Conservation (phyloP, 192 early-diverging fungal genomes). For the Mortierella alpina region DNA sequence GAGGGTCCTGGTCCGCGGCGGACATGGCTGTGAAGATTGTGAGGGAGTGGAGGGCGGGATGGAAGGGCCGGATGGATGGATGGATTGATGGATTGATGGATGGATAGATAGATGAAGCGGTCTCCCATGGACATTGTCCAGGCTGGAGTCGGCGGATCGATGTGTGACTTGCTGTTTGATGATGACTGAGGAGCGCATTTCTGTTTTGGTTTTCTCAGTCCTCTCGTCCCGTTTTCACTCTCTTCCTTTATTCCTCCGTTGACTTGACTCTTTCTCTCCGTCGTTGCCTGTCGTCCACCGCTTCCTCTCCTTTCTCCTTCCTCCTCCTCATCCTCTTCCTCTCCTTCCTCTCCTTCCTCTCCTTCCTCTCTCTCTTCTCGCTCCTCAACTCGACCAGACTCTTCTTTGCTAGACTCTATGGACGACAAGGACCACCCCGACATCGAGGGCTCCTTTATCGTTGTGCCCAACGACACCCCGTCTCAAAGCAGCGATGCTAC, state of each 20-base stretch:
- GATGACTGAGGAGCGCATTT: too few species aligned
- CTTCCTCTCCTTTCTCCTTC: not conserved
- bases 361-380: not conserved
- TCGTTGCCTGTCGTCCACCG: not conserved
- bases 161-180: too few species aligned
- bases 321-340: not conserved
- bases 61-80: not conserved
- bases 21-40: constrained; percentile 2
- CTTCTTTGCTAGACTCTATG: not conserved
- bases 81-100: too few species aligned
- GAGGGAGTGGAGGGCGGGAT: not conserved
- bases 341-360: not conserved
- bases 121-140: too few species aligned
- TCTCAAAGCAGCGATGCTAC: not conserved
- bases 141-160: too few species aligned
- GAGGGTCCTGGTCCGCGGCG: not conserved
- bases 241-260: too few species aligned
- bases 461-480: constrained; percentile 8
- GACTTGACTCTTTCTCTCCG: too few species aligned
- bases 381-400: not conserved
- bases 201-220: too few species aligned
- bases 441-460: constrained; percentile 26
- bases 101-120: too few species aligned
- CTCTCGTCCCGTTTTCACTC: too few species aligned
- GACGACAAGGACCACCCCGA: constrained; percentile 11